Base-by-base conservation (phyloP, 2,329 filamentous ascomycete species). In the Endoconidiophora polonica region DNA sequence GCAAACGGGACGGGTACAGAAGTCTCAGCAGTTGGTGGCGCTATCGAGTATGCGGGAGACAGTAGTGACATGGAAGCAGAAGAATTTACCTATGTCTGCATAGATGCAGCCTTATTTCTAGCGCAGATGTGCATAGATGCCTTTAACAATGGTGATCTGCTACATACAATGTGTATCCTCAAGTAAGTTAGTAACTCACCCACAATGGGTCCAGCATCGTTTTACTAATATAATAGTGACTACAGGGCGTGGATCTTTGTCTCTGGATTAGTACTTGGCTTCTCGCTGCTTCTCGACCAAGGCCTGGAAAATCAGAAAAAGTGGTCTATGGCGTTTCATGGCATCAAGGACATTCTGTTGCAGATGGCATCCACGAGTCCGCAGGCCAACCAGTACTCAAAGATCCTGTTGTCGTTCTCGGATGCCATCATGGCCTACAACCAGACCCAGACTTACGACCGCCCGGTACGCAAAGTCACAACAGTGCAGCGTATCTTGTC, bases 301-400 rank as follows among this genome's bases (percentile, higher is more conserved):
- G 39, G 33, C 4, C 24, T 36, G 18, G 49, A 38, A 29, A 47
- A 40, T 4, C 41, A 36, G 39, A 33, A 20, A 38, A 42, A 37
- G 23, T 49, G 38, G 44, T 38, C 16, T 12, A 40, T 59, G 5
- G 69, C 73, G 0, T 78, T 77, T 54, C 60, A 63, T 18, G 66
- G 68, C 2, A 69, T 74, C 1, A 65, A 68, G 3, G 63, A 69
- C 16, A 68, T 78, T 1, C 63, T 79, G 1, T 62, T 62, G 1
- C 66, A 66, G 29, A 59, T 78, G 0, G 65, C 70, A 0, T 59
- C 59, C 0, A 66, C 70, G 44, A 75, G 71, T 39, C 70, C 73
- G 0, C 74, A 77, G 54, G 75, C 75, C 2, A 68, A 65, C 2
- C 73, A 77, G 47, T 78, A 79, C 55, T 65, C 68, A 10, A 71